Conservation (phyloP, 345 rosid genomes). For the Lenwebbia sp. region DNA sequence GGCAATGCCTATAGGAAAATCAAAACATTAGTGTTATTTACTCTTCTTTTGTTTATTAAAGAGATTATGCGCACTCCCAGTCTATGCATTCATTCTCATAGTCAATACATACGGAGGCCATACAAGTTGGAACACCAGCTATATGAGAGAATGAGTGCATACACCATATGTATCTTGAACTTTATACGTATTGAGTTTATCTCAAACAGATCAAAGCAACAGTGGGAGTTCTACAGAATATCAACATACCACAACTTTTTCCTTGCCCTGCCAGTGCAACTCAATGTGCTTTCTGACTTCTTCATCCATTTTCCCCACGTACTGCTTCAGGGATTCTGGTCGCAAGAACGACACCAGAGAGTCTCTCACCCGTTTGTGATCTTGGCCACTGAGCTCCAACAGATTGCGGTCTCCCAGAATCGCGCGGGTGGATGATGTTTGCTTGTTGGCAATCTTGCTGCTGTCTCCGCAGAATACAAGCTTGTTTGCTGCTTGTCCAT, state of each 20-base stretch:
- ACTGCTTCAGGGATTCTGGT: slow-evolving; percentile 49
- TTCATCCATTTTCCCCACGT: slow-evolving; percentile 36
- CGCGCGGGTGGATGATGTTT: slow-evolving; percentile 10
- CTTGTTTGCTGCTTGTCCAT: slow-evolving; percentile 42
- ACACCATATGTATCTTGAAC: neutral
- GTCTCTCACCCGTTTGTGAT: slow-evolving; percentile 34
- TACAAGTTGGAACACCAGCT: neutral
- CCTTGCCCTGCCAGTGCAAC: slow-evolving; percentile 31
- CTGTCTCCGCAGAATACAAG: slow-evolving; percentile 24
- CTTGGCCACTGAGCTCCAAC: slow-evolving; percentile 22
- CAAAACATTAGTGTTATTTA: neutral
- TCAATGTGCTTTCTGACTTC: slow-evolving; percentile 36
- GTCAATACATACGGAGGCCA: neutral
- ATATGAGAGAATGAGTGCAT: neutral
- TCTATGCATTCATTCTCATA: neutral
- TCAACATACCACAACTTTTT: slow-evolving; percentile 17
- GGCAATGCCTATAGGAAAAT: too few species aligned
- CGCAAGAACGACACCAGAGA: slow-evolving; percentile 32
- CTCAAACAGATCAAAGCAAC: neutral
- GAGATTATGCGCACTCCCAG: neutral
- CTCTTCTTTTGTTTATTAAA: neutral
- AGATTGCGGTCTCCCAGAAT: slow-evolving; percentile 28
- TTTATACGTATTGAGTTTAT: neutral
- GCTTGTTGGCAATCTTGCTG: slow-evolving; percentile 13
- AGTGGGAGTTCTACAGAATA: neutral